Percentiles rank a stretch among this genome's conserved stretches.
Evolutionary conservation across 2,329 filamentous ascomycete species (phyloP).

Genomic region (Penicillium sclerotigenum): DNA sequence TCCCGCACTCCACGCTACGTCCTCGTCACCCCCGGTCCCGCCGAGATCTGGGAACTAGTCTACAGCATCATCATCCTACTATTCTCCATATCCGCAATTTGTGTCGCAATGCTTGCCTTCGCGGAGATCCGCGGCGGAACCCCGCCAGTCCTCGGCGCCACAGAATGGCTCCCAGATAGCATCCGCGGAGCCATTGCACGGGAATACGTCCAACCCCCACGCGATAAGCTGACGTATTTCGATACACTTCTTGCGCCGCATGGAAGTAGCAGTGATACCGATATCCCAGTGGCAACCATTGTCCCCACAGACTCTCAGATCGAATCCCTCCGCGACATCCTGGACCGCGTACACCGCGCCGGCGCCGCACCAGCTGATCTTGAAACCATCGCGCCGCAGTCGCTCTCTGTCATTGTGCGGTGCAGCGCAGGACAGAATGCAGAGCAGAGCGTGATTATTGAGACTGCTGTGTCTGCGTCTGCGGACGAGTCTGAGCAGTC

Average conservation of each 20-base stretch:
- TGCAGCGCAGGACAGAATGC: constrained; percentile 17
- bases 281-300: background rate
- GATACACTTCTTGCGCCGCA: constrained; percentile 12
- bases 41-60: constrained; percentile 52
- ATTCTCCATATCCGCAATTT: constrained; percentile 60
- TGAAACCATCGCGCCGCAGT: constrained; percentile 9
- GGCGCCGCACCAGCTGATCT: constrained; percentile 21
- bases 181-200: constrained; percentile 43
- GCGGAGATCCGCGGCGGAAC: constrained; percentile 61
- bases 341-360: constrained; percentile 26
- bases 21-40: constrained; percentile 58
- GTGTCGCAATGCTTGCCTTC: constrained; percentile 59
- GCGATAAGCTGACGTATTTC: constrained; percentile 17
- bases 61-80: constrained; percentile 57
- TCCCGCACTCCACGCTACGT: constrained; percentile 63
- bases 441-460: constrained; percentile 25
- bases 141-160: constrained; percentile 56
- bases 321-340: constrained; percentile 27
- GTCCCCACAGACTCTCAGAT: constrained; percentile 14
- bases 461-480: constrained; percentile 15
- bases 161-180: constrained; percentile 53
- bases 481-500: constrained; percentile 1
- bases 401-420: constrained; percentile 24
- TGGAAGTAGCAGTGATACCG: background rate
- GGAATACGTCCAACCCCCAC: constrained; percentile 36